Conservation (phyloP, 257 asterid genomes). For the Ajuga chamaepitys region DNA sequence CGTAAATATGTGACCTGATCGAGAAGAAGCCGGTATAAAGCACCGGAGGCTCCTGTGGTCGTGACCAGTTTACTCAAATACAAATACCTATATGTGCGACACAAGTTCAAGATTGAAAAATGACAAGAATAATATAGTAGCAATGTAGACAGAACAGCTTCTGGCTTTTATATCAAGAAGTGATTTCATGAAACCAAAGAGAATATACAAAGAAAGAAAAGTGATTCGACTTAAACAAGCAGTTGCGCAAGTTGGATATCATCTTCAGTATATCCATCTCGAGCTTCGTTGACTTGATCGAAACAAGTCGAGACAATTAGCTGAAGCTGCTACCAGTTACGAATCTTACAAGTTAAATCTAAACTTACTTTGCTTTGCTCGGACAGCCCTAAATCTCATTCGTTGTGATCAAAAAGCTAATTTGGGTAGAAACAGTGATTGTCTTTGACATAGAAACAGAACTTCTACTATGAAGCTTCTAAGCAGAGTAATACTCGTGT, state of each 20-base stretch:
- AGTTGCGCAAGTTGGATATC: not conserved
- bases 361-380: not conserved
- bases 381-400: not conserved
- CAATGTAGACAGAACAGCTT: not conserved
- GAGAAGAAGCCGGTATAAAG: conserved; percentile 60
- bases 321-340: not conserved
- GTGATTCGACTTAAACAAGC: not conserved
- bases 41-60: conserved; percentile 61
- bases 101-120: conserved; percentile 1
- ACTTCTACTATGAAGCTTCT: no score
- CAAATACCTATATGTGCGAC: conserved; percentile 45
- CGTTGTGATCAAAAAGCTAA: not conserved
- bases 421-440: not conserved
- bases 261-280: not conserved
- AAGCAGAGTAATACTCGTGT: no score
- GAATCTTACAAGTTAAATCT: not conserved
- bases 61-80: conserved; percentile 68
- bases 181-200: not conserved
- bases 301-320: not conserved
- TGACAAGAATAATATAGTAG: not conserved
- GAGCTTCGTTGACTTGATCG: not conserved
- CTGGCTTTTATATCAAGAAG: not conserved
- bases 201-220: not conserved
- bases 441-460: not conserved
- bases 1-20: conserved; percentile 58